Conservation (phyloP, 495 filamentous ascomycete genomes). For the Neurospora terricola region DNA sequence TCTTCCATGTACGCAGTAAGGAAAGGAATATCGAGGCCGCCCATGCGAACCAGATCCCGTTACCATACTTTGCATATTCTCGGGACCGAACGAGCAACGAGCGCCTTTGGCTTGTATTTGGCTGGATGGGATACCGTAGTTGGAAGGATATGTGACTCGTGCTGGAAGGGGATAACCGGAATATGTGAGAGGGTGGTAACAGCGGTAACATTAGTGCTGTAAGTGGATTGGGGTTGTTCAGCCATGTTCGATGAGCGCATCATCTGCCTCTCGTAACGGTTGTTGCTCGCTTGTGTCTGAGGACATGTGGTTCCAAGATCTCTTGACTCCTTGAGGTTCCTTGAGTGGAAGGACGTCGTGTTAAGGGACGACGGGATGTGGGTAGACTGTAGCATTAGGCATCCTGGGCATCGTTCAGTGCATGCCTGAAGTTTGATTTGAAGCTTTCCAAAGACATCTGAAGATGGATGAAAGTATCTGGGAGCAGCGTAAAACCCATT, state of each 20-base stretch:
- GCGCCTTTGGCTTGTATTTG: neutral
- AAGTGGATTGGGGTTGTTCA: neutral
- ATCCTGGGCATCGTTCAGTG: neutral
- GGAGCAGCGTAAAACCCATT: too few relatives aligned
- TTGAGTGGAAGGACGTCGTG: neutral
- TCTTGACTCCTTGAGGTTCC: neutral
- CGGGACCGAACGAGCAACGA: neutral
- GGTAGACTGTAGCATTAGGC: neutral
- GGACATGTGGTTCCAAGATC: neutral
- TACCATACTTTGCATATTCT: neutral
- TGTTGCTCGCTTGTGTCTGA: neutral
- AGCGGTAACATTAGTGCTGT: neutral
- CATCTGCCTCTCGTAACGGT: neutral
- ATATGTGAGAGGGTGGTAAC: neutral
- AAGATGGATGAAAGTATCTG: neutral
- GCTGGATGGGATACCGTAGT: neutral
- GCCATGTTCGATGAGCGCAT: neutral
- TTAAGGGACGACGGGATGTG: neutral
- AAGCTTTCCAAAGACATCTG: neutral
- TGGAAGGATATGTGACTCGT: neutral
- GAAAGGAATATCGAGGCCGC: neutral
- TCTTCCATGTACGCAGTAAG: neutral
- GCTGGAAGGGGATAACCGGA: neutral
- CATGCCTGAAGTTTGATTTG: neutral
- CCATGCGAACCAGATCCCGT: neutral